Base-by-base conservation (phyloP, 1,284 basidiomycete genomes). In the Chondrostereum purpureum region DNA sequence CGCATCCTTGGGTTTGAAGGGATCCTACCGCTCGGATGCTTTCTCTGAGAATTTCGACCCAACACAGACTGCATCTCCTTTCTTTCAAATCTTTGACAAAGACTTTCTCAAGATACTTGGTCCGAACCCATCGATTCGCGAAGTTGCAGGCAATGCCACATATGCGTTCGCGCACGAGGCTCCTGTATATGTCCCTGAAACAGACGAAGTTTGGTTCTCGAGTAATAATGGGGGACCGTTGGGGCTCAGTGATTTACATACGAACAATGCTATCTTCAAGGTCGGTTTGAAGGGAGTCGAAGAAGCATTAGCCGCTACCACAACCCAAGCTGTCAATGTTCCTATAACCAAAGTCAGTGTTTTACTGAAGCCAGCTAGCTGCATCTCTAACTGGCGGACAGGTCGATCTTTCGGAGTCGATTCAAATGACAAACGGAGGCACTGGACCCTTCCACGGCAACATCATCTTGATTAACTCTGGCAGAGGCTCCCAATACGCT, bases 81-180 rank as follows among this genome's bases (percentile, higher is more conserved):
- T 82, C 56, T 84, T 88, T 65, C 83, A 88, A 57, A 66, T 83
- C 46, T 84, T 85, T 56, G 72, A 88, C 55, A 53, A 63, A 3
- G 66, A 62, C 4, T 89, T 89, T 60, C 62, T 80, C 17, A 45
- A 60, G 2, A 67, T 87, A 50, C 73, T 88, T 2, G 85, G 86
- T 1, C 53, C 61, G 5, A 63, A 66, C 31, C 75, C 86, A 2
- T 73, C 73, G 0, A 72, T 88, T 40, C 70, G 71, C 3, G 60
- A 73, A 47, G 71, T 89, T 17, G 76, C 79, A 0, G 71, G 70
- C 1, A 75, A 78, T 50, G 64, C 70, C 1, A 72, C 72, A 13
- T 84, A 76, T 55, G 77, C 81, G 0, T 77, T 86, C 51, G 85
- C 84, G 17, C 86, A 88, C 53, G 86, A 89, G 61, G 86, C 84